Evolutionary conservation across 345 rosid genomes (phyloP), one percentile per base, ranked within the genome.

Genomic region (Pelargonium nanum): DNA sequence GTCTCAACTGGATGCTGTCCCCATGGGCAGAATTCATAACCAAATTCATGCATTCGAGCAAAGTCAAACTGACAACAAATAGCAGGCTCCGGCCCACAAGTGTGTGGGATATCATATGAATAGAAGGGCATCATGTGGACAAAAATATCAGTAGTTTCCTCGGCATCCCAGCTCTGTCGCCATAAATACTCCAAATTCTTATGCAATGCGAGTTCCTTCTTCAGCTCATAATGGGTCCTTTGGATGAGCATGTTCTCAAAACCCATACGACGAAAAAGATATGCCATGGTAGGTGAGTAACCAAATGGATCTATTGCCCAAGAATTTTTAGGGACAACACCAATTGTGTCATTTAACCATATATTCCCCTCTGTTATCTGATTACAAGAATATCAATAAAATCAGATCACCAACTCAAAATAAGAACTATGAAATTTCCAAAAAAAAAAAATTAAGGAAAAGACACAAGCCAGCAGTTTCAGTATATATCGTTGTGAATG

Each of bases 291-390:
- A 40, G 99, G 78, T 4, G 99, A 93, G 77, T 90, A 90, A 60
- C 99, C 99, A 78, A 93, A 93, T 17, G 97, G 99, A 70, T 93
- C 99, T 65, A 93, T 93, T 22, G 97, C 94, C 99, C 99, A 93
- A 23, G 96, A 87, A 58, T 93, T 93, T 75, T 84, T 90, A 22
- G 99, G 99, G 70, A 93, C 70, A 71, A 87, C 68, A 16, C 99
- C 97, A 60, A 93, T 72, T 61, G 95, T 90, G 51, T 93, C 97
- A 52, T 86, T 89, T 66, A 93, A 74, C 99, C 99, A 90, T 81
- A 86, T 75, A 64, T 93, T 90, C 24, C 99, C 99, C 70, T 93
- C 99, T 34, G 88, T 78, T 28, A 93, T 81, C 99, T 93, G 84
- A 45, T 50, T 22, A 45, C 55, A 67, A 0, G 48, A 12, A 10